A percentile compares a stretch with the other conserved stretches of the same genome.
Conservation (phyloP, 345 rosid species). For the Populus simonii region DNA sequence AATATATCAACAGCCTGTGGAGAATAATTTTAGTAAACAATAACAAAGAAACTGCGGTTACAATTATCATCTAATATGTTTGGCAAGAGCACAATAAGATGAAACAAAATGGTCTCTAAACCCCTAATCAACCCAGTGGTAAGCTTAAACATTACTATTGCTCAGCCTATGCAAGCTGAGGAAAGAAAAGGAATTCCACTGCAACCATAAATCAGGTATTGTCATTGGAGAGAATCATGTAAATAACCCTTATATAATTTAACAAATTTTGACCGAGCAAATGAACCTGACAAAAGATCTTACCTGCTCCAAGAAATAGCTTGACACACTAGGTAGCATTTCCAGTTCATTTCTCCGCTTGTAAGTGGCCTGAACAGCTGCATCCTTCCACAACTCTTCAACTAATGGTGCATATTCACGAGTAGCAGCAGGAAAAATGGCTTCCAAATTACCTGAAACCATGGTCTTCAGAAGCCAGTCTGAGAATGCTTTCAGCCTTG, state of each 20-base stretch:
- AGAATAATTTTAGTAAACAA: slow-evolving; percentile 10
- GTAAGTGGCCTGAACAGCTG: slow-evolving; percentile 81
- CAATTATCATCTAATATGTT: neutral
- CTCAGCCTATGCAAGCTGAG: neutral
- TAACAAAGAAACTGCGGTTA: neutral
- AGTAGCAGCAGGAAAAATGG: slow-evolving; percentile 87
- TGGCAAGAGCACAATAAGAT: neutral
- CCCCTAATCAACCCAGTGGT: neutral
- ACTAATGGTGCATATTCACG: slow-evolving; percentile 96
- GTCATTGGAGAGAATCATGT: neutral
- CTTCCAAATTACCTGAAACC: slow-evolving; percentile 83
- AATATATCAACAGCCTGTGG: slow-evolving; percentile 72
- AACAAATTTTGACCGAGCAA: neutral
- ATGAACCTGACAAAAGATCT: slow-evolving; percentile 25
- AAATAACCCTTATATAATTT: neutral
- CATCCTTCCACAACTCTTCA: slow-evolving; percentile 86
- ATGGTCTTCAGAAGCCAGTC: slow-evolving; percentile 95
- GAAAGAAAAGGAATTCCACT: neutral
- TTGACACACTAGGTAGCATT: slow-evolving; percentile 78
- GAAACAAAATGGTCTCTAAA: neutral
- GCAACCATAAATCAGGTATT: neutral
- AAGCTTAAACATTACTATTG: slow-evolving; percentile 1
- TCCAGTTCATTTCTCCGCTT: slow-evolving; percentile 71
- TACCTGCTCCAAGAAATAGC: slow-evolving; percentile 89
- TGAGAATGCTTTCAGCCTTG: slow-evolving; percentile 79